phyloP scores from a whole-genome alignment of 1,139 yeast species.

The Hyphopichia burtonii region DNA sequence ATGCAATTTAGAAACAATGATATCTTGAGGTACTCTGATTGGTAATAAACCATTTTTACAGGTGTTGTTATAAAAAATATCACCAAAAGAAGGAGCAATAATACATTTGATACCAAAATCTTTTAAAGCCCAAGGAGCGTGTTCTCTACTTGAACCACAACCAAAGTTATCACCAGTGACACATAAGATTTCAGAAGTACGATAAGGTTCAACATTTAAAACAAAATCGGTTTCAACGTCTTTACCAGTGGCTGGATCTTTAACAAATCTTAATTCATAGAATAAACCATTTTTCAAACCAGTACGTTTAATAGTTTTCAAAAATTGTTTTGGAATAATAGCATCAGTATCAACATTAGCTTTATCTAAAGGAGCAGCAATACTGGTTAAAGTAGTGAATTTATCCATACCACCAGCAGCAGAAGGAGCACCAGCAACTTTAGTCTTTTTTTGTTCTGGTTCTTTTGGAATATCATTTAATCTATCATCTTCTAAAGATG shows the following conservation, averaged over 20 bases:
- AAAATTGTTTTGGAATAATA: slow-evolving; percentile 95
- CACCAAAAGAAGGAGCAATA: slow-evolving; percentile 98
- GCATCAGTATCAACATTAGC: slow-evolving; percentile 98
- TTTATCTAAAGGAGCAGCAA: slow-evolving; percentile 90
- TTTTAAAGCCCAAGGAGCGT: slow-evolving; percentile 98
- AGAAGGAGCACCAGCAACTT: slow-evolving; percentile 22
- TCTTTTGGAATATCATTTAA: slow-evolving; percentile 59
- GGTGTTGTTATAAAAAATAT: slow-evolving; percentile 94
- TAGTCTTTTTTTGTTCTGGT: slow-evolving; percentile 28
- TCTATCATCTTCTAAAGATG: slow-evolving; percentile 45
- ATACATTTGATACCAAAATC: slow-evolving; percentile 95
- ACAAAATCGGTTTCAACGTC: slow-evolving; percentile 85
- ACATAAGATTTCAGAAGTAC: slow-evolving; percentile 74
- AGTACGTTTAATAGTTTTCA: slow-evolving; percentile 95
- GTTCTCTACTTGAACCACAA: slow-evolving; percentile 98
- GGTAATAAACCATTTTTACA: slow-evolving; percentile 94
- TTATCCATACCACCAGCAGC: slow-evolving; percentile 62
- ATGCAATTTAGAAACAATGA: slow-evolving; percentile 65
- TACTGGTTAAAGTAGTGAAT: slow-evolving; percentile 73
- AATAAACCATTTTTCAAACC: slow-evolving; percentile 87
- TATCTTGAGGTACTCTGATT: slow-evolving; percentile 77
- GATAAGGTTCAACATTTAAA: slow-evolving; percentile 81
- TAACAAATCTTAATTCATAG: slow-evolving; percentile 79
- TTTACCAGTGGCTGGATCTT: slow-evolving; percentile 64
- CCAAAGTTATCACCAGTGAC: slow-evolving; percentile 98